Evolutionary conservation across 305 asterid species (phyloP).

Genomic region (Fraxinus xanthoxyloides): DNA sequence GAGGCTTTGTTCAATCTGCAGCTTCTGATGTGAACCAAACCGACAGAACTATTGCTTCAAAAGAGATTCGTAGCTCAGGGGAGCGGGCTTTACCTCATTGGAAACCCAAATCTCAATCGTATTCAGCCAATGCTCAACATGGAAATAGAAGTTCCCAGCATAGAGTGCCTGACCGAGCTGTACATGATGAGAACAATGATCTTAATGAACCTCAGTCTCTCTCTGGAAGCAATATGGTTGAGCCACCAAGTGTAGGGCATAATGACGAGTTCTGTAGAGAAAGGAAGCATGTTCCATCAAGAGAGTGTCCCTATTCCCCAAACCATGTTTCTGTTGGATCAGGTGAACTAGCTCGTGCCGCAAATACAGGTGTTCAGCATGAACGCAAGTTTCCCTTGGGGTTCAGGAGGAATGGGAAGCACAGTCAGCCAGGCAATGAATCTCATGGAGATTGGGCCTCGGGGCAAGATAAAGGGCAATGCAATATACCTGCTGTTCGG

Average conservation of each 20-base stretch:
- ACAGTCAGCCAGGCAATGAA: slow-evolving; percentile 57
- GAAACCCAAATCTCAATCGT: slow-evolving; percentile 68
- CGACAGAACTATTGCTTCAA: slow-evolving; percentile 40
- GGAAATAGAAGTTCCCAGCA: slow-evolving; percentile 42
- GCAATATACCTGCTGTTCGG: slow-evolving; percentile 36
- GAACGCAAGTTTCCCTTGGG: slow-evolving; percentile 45
- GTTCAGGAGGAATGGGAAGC: slow-evolving; percentile 52
- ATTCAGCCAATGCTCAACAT: slow-evolving; percentile 40
- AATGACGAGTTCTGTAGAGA: slow-evolving; percentile 34
- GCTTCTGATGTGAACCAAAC: slow-evolving; percentile 39
- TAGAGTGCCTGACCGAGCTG: slow-evolving; percentile 29
- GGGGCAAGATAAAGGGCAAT: slow-evolving; percentile 46
- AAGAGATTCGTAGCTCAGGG: slow-evolving; percentile 49
- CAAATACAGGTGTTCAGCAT: slow-evolving; percentile 33
- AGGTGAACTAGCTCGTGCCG: slow-evolving; percentile 36
- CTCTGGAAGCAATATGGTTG: slow-evolving; percentile 35
- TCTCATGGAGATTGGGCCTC: slow-evolving; percentile 60
- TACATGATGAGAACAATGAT: slow-evolving; percentile 29
- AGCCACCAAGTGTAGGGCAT: slow-evolving; percentile 24
- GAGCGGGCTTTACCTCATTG: slow-evolving; percentile 65
- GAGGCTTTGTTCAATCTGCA: slow-evolving; percentile 32
- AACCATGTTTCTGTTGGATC: slow-evolving; percentile 44
- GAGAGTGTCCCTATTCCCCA: slow-evolving; percentile 53
- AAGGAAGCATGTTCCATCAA: slow-evolving; percentile 36
- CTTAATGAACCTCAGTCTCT: slow-evolving; percentile 29